These are phyloP conservation scores for Spergularia bocconei DNA, from an alignment of 148 eudicot species.

Conservation along the genomic window DNA sequence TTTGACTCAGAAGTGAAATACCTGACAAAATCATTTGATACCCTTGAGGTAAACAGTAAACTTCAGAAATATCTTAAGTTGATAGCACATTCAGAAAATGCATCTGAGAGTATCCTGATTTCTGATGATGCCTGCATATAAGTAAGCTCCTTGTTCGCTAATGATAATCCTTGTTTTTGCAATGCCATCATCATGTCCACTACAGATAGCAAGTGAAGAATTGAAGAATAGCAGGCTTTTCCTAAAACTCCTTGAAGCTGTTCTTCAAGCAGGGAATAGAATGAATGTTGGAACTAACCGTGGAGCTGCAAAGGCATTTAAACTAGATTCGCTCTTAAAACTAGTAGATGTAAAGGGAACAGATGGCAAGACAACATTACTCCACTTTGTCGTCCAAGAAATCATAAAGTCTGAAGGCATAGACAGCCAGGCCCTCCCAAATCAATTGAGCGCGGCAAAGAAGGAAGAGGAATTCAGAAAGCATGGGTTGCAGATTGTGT, in stretches of 20 bases:
- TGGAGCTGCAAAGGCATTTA: constrained; percentile 88
- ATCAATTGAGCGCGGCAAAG: constrained; percentile 37
- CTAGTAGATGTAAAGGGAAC: constrained; percentile 85
- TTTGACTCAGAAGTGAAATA: constrained; percentile 77
- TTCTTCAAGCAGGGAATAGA: constrained; percentile 89
- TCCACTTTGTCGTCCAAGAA: constrained; percentile 99
- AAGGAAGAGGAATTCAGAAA: constrained; percentile 74
- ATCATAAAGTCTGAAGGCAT: constrained; percentile 77
- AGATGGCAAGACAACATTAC: constrained; percentile 93
- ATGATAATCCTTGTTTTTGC: background rate
- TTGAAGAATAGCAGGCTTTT: constrained; percentile 79
- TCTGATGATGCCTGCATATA: background rate
- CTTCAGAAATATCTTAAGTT: background rate
- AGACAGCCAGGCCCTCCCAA: constrained; percentile 31
- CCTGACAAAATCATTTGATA: constrained; percentile 70
- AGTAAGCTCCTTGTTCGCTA: background rate
- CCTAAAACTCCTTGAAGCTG: constrained; percentile 95
- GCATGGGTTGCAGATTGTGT: constrained; percentile 74
- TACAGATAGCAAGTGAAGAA: constrained; percentile 82
- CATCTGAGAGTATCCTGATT: background rate
- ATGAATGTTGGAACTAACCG: constrained; percentile 98
- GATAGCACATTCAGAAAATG: background rate
- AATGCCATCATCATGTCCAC: background rate
- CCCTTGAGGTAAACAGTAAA: constrained; percentile 68
- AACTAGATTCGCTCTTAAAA: constrained; percentile 83